Conservation (phyloP, 2,329 filamentous ascomycete species). For the Teratosphaeria destructans region DNA sequence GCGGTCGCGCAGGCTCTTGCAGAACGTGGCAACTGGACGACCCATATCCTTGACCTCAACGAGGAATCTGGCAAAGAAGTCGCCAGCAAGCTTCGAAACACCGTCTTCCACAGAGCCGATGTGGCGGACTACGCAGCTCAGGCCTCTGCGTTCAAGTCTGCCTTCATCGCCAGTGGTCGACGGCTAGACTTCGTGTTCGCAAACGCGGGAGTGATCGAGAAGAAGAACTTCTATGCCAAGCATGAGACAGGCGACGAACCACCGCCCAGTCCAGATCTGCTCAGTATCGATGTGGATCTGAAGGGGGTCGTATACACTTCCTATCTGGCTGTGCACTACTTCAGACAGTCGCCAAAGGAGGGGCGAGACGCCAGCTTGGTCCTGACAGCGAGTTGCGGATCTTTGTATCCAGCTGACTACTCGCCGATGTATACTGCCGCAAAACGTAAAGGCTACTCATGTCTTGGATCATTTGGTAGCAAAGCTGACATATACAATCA, state of each 20-base stretch:
- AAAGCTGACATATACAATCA: background rate
- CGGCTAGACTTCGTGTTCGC: slow-evolving; percentile 40
- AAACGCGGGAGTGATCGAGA: slow-evolving; percentile 38
- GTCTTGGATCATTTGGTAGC: background rate
- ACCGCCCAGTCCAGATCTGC: slow-evolving; percentile 22
- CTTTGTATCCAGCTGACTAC: slow-evolving; percentile 22
- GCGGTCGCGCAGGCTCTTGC: slow-evolving; percentile 29
- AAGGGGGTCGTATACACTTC: slow-evolving; percentile 29
- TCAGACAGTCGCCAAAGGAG: slow-evolving; percentile 1
- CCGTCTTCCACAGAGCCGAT: slow-evolving; percentile 30
- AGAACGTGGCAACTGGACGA: slow-evolving; percentile 26
- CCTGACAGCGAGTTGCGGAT: slow-evolving; percentile 3
- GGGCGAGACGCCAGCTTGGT: background rate
- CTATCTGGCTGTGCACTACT: slow-evolving; percentile 28
- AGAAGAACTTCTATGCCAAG: slow-evolving; percentile 31
- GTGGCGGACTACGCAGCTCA: slow-evolving; percentile 28
- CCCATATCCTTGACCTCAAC: slow-evolving; percentile 34
- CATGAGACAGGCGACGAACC: slow-evolving; percentile 12
- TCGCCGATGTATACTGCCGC: slow-evolving; percentile 30
- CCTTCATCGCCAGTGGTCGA: slow-evolving; percentile 22
- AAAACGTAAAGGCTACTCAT: slow-evolving; percentile 15
- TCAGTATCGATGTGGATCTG: slow-evolving; percentile 30
- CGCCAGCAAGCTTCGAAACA: slow-evolving; percentile 17
- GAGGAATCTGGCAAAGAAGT: slow-evolving; percentile 22
- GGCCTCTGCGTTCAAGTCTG: slow-evolving; percentile 26